phyloP scores from a whole-genome alignment of 805 yeast genomes.

The Candida insectalens region DNA sequence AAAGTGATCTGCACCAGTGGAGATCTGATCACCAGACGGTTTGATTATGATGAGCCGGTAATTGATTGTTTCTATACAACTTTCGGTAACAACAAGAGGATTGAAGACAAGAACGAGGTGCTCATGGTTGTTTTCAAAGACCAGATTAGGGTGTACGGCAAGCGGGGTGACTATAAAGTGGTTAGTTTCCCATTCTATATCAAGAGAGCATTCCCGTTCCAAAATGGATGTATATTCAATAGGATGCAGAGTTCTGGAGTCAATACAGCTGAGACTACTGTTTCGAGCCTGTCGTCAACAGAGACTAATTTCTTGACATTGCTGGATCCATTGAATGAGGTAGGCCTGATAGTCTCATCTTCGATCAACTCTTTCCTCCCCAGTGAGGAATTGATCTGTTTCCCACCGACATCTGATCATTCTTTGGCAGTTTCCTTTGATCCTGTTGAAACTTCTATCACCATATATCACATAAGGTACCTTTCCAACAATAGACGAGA shows the following conservation, averaged over 20 bases:
- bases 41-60: constrained; percentile 41
- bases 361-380: constrained; percentile 56
- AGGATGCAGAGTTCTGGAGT: constrained; percentile 6
- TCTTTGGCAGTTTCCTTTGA: constrained; percentile 50
- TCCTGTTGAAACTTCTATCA: constrained; percentile 32
- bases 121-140: constrained; percentile 54
- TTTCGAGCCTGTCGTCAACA: constrained; percentile 3
- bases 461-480: constrained; percentile 47
- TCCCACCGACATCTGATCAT: constrained; percentile 34
- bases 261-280: constrained; percentile 1
- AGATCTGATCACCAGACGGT: constrained; percentile 35
- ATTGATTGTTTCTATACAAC: constrained; percentile 52
- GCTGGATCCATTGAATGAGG: constrained; percentile 65
- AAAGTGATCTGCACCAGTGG: constrained; percentile 42
- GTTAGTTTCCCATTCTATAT: constrained; percentile 65
- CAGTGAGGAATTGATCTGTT: constrained; percentile 45
- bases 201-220: constrained; percentile 50
- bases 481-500: constrained; percentile 17
- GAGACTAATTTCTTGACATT: constrained; percentile 45
- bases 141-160: constrained; percentile 52
- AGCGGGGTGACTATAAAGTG: constrained; percentile 47
- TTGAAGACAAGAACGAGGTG: constrained; percentile 3
- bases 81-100: constrained; percentile 26
- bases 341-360: constrained; percentile 63
- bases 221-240: constrained; percentile 48